Base-by-base conservation (phyloP, 176 grass and related monocot genomes). In the Phoenix roebelenii region DNA sequence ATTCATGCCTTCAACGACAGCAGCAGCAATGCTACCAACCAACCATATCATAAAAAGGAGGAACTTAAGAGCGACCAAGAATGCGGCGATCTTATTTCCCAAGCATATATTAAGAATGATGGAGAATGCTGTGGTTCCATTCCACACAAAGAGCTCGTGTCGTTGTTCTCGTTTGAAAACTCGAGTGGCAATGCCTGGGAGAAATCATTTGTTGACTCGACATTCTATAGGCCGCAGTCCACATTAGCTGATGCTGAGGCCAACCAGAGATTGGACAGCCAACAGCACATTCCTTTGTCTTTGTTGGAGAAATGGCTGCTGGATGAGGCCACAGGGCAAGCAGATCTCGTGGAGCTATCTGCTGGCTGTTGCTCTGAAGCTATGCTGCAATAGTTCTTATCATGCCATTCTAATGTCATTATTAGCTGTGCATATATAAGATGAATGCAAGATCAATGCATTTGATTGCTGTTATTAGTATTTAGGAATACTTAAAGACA, bases 321-420 rank as follows among this genome's bases (percentile, higher is more conserved):
- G 20, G 16, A 55, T 17, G 50, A 66, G 15, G 12, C 9, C 17
- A 14, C 61, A 72, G 35, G 67, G 67, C 86, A 87, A 51, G 30
- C 70, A 2, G 32, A 35, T 23, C 70, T 82, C 2, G 74, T 85
- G 73, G 73, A 74, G 35, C 74, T 77, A 15, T 74, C 77, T 22
- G 57, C 76, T 9, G 77, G 24, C 22, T 61, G 69, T 74, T 85
- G 60, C 77, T 77, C 83, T 50, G 77, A 81, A 29, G 69, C 73
- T 5, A 74, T 70, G 69, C 30, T 77, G 35, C 77, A 23, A 54
- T 24, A 76, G 24, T 55, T 15, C 48, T 68, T 73, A 73, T 15
- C n/a, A 29, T 50, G 59, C 26, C 54, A 68, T 18, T 60, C 15
- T 60, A 60, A n/a, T 29, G 29, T 60, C 58, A n/a, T 9, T 25